These are phyloP conservation scores for Phytophthora brassicae DNA, from an alignment of 352 stramenopile species.

Conservation along the genomic window DNA sequence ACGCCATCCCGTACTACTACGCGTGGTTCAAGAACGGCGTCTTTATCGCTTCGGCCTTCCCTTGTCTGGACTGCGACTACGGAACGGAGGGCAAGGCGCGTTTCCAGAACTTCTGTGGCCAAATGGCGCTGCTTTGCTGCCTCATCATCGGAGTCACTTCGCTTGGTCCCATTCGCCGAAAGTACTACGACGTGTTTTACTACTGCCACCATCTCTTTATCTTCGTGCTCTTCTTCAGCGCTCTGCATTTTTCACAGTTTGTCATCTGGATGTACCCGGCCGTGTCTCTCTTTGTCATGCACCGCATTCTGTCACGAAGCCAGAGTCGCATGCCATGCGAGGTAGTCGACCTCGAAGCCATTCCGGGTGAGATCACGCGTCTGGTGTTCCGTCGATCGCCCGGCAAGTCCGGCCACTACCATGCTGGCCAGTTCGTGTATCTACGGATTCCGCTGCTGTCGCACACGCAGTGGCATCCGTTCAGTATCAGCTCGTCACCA, in stretches of 20 bases:
- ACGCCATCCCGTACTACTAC: constrained; percentile 78
- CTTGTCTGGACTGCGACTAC: constrained; percentile 74
- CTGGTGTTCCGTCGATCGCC: constrained; percentile 76
- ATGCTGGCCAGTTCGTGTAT: constrained; percentile 83
- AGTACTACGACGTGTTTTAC: constrained; percentile 88
- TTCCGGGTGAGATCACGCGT: constrained; percentile 81
- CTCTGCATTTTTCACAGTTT: constrained; percentile 78
- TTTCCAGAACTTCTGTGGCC: constrained; percentile 76
- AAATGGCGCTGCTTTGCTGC: constrained; percentile 68
- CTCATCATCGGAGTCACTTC: constrained; percentile 80
- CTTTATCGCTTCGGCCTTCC: constrained; percentile 58
- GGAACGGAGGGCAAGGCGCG: constrained; percentile 60
- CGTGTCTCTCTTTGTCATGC: constrained; percentile 81
- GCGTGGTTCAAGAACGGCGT: constrained; percentile 58
- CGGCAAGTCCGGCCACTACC: constrained; percentile 77
- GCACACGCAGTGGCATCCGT: constrained; percentile 79
- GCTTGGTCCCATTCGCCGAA: constrained; percentile 65
- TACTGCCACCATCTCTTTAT: constrained; percentile 89
- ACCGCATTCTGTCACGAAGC: constrained; percentile 71
- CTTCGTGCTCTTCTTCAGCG: constrained; percentile 63
- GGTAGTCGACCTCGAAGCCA: constrained; percentile 81
- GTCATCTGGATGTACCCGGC: constrained; percentile 86
- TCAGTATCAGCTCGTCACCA: constrained; percentile 84
- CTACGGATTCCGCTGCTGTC: constrained; percentile 73
- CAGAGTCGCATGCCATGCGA: constrained; percentile 75